Conservation (phyloP, 495 filamentous ascomycete genomes). For the Xylaria scruposa region DNA sequence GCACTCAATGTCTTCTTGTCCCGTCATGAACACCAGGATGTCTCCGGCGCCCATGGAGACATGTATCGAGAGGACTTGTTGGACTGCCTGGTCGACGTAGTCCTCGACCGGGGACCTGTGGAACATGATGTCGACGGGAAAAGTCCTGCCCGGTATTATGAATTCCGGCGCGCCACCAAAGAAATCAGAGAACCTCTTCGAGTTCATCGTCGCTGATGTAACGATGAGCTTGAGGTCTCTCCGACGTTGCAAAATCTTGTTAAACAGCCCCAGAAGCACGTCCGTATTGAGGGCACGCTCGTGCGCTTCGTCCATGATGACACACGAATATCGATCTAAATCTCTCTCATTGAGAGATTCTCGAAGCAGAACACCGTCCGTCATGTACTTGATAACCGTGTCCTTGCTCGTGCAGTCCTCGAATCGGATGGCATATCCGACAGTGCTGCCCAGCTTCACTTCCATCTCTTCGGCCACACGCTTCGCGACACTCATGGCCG, state of each 20-base stretch:
- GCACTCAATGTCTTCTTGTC: slow-evolving; percentile 97
- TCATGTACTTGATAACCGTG: slow-evolving; percentile 99
- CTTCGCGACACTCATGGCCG: slow-evolving; percentile 98
- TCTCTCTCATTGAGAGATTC: slow-evolving; percentile 92
- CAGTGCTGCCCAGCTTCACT: slow-evolving; percentile 83
- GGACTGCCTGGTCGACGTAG: slow-evolving; percentile 96
- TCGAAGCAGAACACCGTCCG: slow-evolving; percentile 92
- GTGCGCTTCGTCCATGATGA: slow-evolving; percentile 99
- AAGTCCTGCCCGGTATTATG: slow-evolving; percentile 94
- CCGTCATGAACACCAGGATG: slow-evolving; percentile 99
- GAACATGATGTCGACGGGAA: slow-evolving; percentile 96
- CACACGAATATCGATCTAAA: slow-evolving; percentile 94
- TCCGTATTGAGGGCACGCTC: slow-evolving; percentile 97
- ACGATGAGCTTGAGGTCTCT: slow-evolving; percentile 96
- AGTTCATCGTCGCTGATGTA: slow-evolving; percentile 98
- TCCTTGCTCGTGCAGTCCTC: slow-evolving; percentile 97
- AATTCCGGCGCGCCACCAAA: slow-evolving; percentile 98
- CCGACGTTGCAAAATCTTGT: slow-evolving; percentile 89
- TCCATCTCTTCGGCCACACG: slow-evolving; percentile 99
- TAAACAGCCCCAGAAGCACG: slow-evolving; percentile 95
- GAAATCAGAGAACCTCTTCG: slow-evolving; percentile 94
- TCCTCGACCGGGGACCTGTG: slow-evolving; percentile 95
- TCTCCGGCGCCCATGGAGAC: slow-evolving; percentile 90
- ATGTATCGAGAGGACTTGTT: slow-evolving; percentile 96
- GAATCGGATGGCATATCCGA: slow-evolving; percentile 98